These are phyloP conservation scores for Schizosaccharomyces versatilis DNA, from an alignment of 1,139 yeast genomes.

Conservation along the genomic window DNA sequence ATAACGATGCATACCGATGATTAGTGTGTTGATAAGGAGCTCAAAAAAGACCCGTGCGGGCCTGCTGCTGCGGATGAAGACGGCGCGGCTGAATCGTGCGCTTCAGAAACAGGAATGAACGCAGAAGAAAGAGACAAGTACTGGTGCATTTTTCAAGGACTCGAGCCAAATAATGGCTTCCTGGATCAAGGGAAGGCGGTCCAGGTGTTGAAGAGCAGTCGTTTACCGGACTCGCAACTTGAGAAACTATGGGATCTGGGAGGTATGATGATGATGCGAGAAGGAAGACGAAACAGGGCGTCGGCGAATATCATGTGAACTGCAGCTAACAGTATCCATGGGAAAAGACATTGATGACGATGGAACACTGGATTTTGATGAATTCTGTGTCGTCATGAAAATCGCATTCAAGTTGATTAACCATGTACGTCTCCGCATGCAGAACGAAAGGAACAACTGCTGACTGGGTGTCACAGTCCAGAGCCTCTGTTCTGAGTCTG, in stretches of 20 bases:
- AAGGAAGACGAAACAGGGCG: neutral
- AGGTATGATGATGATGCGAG: conserved; percentile 9
- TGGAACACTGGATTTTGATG: conserved; percentile 83
- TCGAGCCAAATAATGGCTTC: conserved; percentile 56
- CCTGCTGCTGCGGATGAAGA: too few relatives aligned
- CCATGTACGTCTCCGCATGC: conserved; percentile 23
- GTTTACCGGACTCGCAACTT: conserved; percentile 51
- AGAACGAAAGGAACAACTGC: neutral
- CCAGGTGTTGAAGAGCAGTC: conserved; percentile 71
- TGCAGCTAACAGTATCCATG: neutral
- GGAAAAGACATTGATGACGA: conserved; percentile 60
- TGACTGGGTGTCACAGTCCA: neutral
- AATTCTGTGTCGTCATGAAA: conserved; percentile 92
- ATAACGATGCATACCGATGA: too few relatives aligned
- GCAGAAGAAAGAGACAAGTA: conserved; percentile 34
- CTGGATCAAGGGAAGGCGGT: conserved; percentile 69
- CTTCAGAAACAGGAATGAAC: neutral
- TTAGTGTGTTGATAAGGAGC: too few relatives aligned
- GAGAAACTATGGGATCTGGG: conserved; percentile 77
- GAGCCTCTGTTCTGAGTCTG: neutral
- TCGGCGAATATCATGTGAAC: neutral
- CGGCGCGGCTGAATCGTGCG: too few relatives aligned
- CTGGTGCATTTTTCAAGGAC: conserved; percentile 89
- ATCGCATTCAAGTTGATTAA: conserved; percentile 76
- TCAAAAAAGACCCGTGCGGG: too few relatives aligned